These are phyloP conservation scores for Debaryomyces sp. DNA, from an alignment of 1,139 yeast genomes.

Conservation along the genomic window DNA sequence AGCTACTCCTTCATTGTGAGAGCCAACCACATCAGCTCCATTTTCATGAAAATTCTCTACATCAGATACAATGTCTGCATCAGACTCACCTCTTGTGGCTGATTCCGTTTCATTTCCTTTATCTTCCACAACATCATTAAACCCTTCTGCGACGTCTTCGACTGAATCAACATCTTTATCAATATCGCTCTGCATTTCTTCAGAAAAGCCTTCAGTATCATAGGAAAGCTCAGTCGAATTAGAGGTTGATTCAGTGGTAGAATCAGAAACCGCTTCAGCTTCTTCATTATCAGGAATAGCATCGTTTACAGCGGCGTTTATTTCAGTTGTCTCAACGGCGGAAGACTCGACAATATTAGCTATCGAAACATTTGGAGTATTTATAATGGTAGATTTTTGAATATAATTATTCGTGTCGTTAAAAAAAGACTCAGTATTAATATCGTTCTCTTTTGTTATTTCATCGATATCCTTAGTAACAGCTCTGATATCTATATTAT, in stretches of 20 bases:
- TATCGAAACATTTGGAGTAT: slow-evolving; percentile 8
- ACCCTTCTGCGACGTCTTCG: slow-evolving; percentile 3
- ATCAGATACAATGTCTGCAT: too few species aligned
- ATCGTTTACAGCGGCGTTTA: neutral
- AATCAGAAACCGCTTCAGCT: neutral
- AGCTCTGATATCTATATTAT: slow-evolving; percentile 17
- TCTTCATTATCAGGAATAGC: neutral
- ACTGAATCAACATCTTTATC: neutral
- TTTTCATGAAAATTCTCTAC: slow-evolving; percentile 5
- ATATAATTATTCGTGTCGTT: slow-evolving; percentile 18
- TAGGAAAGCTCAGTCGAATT: neutral
- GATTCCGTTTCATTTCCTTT: slow-evolving; percentile 3
- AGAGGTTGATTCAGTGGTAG: neutral
- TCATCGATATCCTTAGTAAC: slow-evolving; percentile 22
- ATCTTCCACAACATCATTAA: slow-evolving; percentile 3
- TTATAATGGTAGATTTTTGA: slow-evolving; percentile 12
- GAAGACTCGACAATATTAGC: slow-evolving; percentile 7
- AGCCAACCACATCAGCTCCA: slow-evolving; percentile 8
- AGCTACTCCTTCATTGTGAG: slow-evolving; percentile 4
- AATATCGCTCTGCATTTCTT: neutral
- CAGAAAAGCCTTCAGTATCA: neutral
- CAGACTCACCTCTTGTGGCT: slow-evolving; percentile 1
- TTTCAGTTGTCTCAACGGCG: slow-evolving; percentile 12
- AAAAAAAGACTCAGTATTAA: slow-evolving; percentile 24
- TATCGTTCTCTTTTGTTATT: slow-evolving; percentile 17